Conservation (phyloP, 2,329 filamentous ascomycete genomes). For the Nemania serpens region DNA sequence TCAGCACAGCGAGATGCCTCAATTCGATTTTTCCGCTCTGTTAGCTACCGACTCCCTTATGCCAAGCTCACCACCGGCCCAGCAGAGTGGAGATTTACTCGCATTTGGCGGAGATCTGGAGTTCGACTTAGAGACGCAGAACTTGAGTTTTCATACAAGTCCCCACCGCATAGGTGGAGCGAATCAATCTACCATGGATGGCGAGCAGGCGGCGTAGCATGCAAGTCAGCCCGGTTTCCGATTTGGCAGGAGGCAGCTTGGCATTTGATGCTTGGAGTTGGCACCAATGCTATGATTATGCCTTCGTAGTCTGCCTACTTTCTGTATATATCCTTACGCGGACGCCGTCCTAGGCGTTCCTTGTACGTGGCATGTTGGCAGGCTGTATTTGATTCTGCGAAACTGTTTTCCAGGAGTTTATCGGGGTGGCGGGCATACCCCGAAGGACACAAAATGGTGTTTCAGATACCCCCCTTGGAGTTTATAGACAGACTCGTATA, state of each 20-base stretch:
- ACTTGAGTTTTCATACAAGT: conserved; percentile 13
- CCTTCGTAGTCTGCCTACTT: background rate
- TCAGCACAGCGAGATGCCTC: conserved; percentile 22
- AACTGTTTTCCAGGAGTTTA: conserved; percentile 14
- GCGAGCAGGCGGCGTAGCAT: background rate
- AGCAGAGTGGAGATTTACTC: conserved; percentile 33
- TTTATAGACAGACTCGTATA: too few relatives aligned
- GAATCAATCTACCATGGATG: conserved; percentile 1
- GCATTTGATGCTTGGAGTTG: background rate
- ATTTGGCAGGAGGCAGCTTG: background rate
- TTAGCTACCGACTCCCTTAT: conserved; percentile 53
- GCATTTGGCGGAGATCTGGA: conserved; percentile 32
- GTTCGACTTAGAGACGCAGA: conserved; percentile 17
- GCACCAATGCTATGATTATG: background rate
- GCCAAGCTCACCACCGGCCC: conserved; percentile 53
- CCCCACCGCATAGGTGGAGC: conserved; percentile 9
- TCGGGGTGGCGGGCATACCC: conserved; percentile 15
- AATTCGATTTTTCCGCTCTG: conserved; percentile 54
- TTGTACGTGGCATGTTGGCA: background rate
- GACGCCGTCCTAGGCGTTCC: background rate
- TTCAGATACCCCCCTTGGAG: conserved; percentile 7
- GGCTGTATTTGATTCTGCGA: background rate
- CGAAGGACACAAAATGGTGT: conserved; percentile 11
- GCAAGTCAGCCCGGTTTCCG: background rate
- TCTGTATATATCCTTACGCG: conserved; percentile 16